Evolutionary conservation across 2,329 filamentous ascomycete genomes (phyloP), one percentile per base, ranked within the genome.

Genomic region (Diplocarpon rosae): DNA sequence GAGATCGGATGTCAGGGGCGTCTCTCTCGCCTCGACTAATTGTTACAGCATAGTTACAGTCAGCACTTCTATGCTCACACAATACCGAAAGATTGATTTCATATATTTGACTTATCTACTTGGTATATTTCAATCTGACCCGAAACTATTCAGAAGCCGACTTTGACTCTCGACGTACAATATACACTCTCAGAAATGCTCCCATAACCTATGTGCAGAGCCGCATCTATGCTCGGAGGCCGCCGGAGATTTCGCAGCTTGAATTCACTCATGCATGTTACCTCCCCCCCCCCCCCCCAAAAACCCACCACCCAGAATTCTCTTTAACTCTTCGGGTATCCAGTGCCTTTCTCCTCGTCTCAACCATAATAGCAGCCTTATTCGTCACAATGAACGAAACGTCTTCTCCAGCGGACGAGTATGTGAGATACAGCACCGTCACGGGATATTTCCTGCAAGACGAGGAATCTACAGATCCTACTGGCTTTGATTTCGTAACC

Each of bases 391-490:
- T 59, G 55, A 53, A 47, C 20, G 48, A 54, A 39, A 15, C 50
- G 17, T 39, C 46, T 27, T n/a, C 39, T 7, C 46, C 42, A 2
- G 39, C 44, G n/a, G 33, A 45, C 29, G 39, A 73, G n/a, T 44
- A 55, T 42, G 39, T 54, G 69, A 34, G 63, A 67, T 82, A 79
- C 59, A 73, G 69, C 0, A 74, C 78, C 0, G 69, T 83, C 2
- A 65, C 68, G 0, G 79, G 76, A 0, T 76, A 78, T 59, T 85
- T 84, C 54, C 63, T 75, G 17, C 80, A 85, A 56, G 79, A 83
- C 56, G 71, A 81, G 27, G 59, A 68, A 0, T 57, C 65, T 9
- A 84, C 79, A 0, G 63, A 77, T 43, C 63, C 76, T 1, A 64
- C 60, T 3, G 69, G 62, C 1, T 84, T 83, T 60, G 77, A 83